These are phyloP conservation scores for Breviolum minutum DNA, from an alignment of 73 alveolate genomes.

Conservation along the genomic window DNA sequence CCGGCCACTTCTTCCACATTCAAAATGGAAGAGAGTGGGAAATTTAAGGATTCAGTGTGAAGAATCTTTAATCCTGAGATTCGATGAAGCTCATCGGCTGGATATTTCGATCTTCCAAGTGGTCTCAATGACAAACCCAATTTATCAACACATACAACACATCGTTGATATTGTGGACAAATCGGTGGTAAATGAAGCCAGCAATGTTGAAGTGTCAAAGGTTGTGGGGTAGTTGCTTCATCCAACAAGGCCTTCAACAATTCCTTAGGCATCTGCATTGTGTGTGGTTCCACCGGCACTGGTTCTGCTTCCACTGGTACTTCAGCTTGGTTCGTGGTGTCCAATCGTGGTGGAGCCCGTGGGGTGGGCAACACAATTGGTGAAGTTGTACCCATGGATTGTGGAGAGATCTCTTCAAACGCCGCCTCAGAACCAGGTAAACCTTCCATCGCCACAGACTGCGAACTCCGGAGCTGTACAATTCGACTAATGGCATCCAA, in stretches of 20 bases:
- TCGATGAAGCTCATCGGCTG: conserved; percentile 4
- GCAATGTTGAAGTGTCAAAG: conserved; percentile 4
- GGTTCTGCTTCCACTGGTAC: not conserved
- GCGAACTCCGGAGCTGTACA: not conserved
- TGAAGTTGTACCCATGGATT: not conserved
- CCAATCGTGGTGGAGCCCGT: not conserved
- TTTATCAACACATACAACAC: not conserved
- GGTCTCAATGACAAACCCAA: conserved; percentile 34
- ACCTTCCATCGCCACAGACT: conserved; percentile 20
- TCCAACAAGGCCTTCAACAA: conserved; percentile 22
- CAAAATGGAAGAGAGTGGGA: conserved; percentile 68
- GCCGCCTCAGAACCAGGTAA: not conserved
- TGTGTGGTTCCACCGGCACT: not conserved
- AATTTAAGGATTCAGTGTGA: conserved; percentile 60
- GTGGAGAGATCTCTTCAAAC: not conserved
- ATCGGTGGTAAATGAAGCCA: conserved; percentile 41
- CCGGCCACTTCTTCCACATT: conserved; percentile 15
- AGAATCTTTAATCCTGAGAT: conserved; percentile 21
- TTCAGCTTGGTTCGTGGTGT: not conserved
- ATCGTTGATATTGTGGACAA: conserved; percentile 26
- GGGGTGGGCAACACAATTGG: not conserved
- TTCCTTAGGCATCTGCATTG: conserved; percentile 16
- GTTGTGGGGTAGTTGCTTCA: not conserved
- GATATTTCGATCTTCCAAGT: not conserved
- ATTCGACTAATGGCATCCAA: not conserved